A percentile compares a stretch with the other conserved stretches of the same genome.
phyloP scores from a whole-genome alignment of 2,329 filamentous ascomycete species.

The Myriosclerotinia curreyana region DNA sequence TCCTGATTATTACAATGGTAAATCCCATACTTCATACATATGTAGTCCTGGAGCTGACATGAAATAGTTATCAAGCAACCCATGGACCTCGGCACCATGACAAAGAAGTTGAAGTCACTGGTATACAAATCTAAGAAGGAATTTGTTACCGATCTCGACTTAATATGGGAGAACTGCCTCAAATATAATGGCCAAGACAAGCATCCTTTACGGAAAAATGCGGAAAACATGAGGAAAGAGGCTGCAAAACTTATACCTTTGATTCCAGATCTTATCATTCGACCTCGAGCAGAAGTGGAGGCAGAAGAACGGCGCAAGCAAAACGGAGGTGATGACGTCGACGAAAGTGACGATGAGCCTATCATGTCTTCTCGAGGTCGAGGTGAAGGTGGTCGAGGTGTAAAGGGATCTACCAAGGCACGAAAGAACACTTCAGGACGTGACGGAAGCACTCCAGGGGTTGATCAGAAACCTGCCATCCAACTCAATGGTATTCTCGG shows the following conservation, averaged over 20 bases:
- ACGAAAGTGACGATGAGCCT: constrained; percentile 94
- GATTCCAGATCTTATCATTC: constrained; percentile 88
- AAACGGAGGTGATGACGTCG: constrained; percentile 79
- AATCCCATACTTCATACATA: constrained; percentile 42
- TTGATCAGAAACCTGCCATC: constrained; percentile 70
- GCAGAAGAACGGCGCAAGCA: constrained; percentile 81
- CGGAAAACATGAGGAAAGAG: constrained; percentile 93
- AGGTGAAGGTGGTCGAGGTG: constrained; percentile 61
- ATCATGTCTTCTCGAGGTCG: constrained; percentile 97
- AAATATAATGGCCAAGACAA: constrained; percentile 90
- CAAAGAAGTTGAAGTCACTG: constrained; percentile 86
- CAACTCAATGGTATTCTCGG: constrained; percentile 63
- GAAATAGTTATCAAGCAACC: constrained; percentile 85
- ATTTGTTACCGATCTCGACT: constrained; percentile 86
- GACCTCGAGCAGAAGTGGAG: constrained; percentile 91
- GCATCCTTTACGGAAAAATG: constrained; percentile 86
- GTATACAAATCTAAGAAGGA: constrained; percentile 87
- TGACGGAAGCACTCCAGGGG: constrained; percentile 74
- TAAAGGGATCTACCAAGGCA: constrained; percentile 62
- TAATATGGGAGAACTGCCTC: constrained; percentile 97
- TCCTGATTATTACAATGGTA: constrained; percentile 89
- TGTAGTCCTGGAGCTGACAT: constrained; percentile 38
- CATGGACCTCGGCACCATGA: constrained; percentile 98
- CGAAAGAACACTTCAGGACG: constrained; percentile 71
- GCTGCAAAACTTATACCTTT: constrained; percentile 94